phyloP scores from a whole-genome alignment of 2,329 filamentous ascomycete genomes.

The Pyrenophora seminiperda region DNA sequence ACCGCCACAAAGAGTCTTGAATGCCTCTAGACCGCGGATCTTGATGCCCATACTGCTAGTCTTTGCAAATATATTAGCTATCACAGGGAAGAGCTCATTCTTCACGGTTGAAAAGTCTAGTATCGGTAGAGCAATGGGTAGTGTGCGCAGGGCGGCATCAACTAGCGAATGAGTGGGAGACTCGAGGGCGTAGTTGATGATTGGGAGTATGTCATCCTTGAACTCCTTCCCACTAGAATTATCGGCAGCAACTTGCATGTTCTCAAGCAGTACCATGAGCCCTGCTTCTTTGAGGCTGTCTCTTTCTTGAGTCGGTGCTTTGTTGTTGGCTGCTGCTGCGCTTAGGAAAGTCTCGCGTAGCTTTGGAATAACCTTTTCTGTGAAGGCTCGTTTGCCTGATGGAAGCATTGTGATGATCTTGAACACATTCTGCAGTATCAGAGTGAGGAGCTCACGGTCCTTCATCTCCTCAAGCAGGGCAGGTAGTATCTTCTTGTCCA shows the following conservation, averaged over 20 bases:
- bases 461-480: slow-evolving; percentile 92
- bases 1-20: slow-evolving; percentile 87
- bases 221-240: slow-evolving; percentile 92
- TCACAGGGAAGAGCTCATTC: slow-evolving; percentile 91
- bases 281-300: slow-evolving; percentile 86
- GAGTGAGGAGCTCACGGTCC: slow-evolving; percentile 81
- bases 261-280: slow-evolving; percentile 87
- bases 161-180: slow-evolving; percentile 88
- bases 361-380: slow-evolving; percentile 82
- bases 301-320: slow-evolving; percentile 65
- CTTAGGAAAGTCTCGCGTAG: slow-evolving; percentile 81
- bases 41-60: slow-evolving; percentile 96
- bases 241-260: slow-evolving; percentile 73
- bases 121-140: slow-evolving; percentile 81
- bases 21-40: slow-evolving; percentile 86
- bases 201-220: slow-evolving; percentile 90
- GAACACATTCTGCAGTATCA: slow-evolving; percentile 90
- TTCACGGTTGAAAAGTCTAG: slow-evolving; percentile 97
- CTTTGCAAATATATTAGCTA: slow-evolving; percentile 87
- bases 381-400: slow-evolving; percentile 73
- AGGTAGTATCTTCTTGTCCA: slow-evolving; percentile 92
- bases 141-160: slow-evolving; percentile 78
- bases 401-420: slow-evolving; percentile 82
- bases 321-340: slow-evolving; percentile 49
- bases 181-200: slow-evolving; percentile 82